Base-by-base conservation (phyloP, 352 stramenopile species). In the Globisporangium okanoganense region DNA sequence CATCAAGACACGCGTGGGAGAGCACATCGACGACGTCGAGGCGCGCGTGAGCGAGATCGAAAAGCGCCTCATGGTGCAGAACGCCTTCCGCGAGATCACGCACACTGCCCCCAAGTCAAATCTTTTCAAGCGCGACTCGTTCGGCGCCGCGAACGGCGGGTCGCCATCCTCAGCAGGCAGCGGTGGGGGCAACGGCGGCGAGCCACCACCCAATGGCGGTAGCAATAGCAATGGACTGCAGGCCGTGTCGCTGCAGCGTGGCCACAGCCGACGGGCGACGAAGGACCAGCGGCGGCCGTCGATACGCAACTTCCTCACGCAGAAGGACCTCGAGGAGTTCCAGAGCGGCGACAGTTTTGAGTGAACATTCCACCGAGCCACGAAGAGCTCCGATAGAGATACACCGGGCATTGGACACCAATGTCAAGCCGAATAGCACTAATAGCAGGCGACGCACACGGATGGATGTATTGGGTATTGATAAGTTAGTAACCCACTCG, bases 291-390 rank as follows among this genome's bases (percentile, higher is more conserved):
- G 65, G 5, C 67, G 48, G 43, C 76, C 80, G 44, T 86, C 80
- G 43, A 80, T 88, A 58, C 72, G 76, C 53, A 82, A 75, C 44
- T 88, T 88, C 29, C 65, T 87, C 24, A 80, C 78, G 5, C 50
- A 69, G 29, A 81, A 73, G n/a, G 80, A 90, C 53, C 70, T 88
- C 5, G 73, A 76, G 38, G 78, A 87, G 57, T 85, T 86, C 58
- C 66, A 90, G 48, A 67, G 66, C 62, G 72, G 61, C 50, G 62
- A 65, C 41, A 57, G 41, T 25, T 65, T 64, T 43, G 66, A 74
- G 47, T 76, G 62, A 76, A n/a, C 25, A n/a, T n/a, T n/a, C n/a
- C n/a, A n/a, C n/a, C n/a, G n/a, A n/a, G n/a, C n/a, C 14, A 24
- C 9, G 27, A 29, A 27, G 22, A 33, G 45, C 14, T 49, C 16